Evolutionary conservation across 2,329 filamentous ascomycete genomes (phyloP), one percentile per base, ranked within the genome.

Genomic region (Arthroderma uncinatum): DNA sequence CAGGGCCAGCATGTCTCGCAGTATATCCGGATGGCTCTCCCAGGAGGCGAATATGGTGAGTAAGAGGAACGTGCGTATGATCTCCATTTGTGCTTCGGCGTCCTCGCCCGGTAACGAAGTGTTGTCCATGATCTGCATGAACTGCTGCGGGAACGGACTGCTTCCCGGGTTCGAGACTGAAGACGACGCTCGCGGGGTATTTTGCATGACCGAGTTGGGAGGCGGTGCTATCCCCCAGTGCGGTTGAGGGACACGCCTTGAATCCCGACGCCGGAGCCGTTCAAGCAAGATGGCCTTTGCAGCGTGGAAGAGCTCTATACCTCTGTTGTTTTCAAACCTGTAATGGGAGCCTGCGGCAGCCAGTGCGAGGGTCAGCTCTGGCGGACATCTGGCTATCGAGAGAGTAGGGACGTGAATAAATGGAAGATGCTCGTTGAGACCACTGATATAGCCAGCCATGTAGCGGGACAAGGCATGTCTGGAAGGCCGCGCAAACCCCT

Each of bases 1-100:
- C 39, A 82, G 75, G 1, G 78, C 77, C 25, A 82, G 72, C 9
- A 80, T 79, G 64, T 82, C 79, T 55, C 77, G 73, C n/a, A 81
- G 66, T 8, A 82, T 73, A 55, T 80, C 78, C 16, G 76, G 76
- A 60, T 82, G 80, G 62, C 77, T 76, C 55, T 79, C 79, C 80
- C 80, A 83, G 0, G 80, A 82, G 10, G 79, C 79, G 65, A 81
- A 78, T 0, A 79, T 79, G 57, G 81, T 82, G n/a, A 82, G 71
- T 2, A 79, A 66, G 8, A 78, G 62, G 23, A 79, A 74, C 0
- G 77, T 76, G 55, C 76, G 73, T 40, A 78, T 76, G 5, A 76
- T 73, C 61, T 78, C 75, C 70, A 78, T 76, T 54, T 74, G 72
- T 25, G 73, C 73, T 62, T 75, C 73, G 12, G 72, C 73, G 59